phyloP scores from a whole-genome alignment of 768 basidiomycete species.

The Gyrodon lividus region DNA sequence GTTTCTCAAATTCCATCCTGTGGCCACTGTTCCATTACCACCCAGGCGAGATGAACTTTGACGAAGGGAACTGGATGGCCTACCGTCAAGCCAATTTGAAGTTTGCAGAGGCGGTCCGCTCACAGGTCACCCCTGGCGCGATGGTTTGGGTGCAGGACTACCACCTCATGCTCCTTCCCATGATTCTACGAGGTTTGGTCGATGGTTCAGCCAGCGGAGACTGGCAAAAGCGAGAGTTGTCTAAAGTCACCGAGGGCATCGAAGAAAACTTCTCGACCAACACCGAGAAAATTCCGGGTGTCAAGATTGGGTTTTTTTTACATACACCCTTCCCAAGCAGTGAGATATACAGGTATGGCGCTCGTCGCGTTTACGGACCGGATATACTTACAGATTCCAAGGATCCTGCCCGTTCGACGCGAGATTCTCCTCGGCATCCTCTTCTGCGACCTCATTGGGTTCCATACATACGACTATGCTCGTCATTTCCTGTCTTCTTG shows the following conservation, averaged over 20 bases:
- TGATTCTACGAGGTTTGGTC: conserved; percentile 88
- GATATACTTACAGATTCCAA: conserved; percentile 29
- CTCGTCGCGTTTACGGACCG: conserved; percentile 15
- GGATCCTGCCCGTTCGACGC: conserved; percentile 93
- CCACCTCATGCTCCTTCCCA: conserved; percentile 95
- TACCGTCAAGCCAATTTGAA: conserved; percentile 95
- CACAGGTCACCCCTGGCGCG: conserved; percentile 76
- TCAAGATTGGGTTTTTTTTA: conserved; percentile 98
- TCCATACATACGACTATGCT: conserved; percentile 99
- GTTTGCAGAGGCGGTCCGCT: conserved; percentile 87
- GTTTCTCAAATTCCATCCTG: conserved; percentile 98
- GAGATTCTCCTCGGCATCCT: conserved; percentile 97
- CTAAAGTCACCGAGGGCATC: conserved; percentile 71
- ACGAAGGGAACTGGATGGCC: conserved; percentile 97
- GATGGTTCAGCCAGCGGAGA: conserved; percentile 65
- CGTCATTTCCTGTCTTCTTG: conserved; percentile 99
- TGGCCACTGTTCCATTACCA: conserved; percentile 99
- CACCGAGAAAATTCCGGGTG: conserved; percentile 48
- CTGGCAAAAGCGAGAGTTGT: conserved; percentile 58
- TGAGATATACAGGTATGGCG: conserved; percentile 90
- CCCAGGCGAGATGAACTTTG: conserved; percentile 99
- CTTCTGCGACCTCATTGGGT: conserved; percentile 96
- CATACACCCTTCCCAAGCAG: conserved; percentile 98
- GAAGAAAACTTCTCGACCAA: conserved; percentile 42
- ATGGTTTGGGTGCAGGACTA: conserved; percentile 99